Percentiles rank a stretch among this genome's conserved stretches.
Conservation (phyloP, 2,329 filamentous ascomycete genomes). For the Alternaria gansuensis region DNA sequence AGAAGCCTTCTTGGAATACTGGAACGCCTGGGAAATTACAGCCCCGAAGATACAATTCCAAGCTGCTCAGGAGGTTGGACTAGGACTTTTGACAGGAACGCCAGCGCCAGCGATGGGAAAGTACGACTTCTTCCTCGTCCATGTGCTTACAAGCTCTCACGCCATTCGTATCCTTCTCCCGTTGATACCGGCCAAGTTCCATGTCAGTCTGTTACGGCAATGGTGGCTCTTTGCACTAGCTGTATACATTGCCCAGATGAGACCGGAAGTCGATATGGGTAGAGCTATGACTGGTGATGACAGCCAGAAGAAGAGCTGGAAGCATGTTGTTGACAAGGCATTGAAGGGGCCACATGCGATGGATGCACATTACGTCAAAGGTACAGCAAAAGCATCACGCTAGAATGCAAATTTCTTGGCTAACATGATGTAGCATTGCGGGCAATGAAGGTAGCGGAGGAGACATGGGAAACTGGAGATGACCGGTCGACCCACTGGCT, state of each 20-base stretch:
- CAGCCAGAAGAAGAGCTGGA: slow-evolving; percentile 75
- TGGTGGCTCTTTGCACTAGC: slow-evolving; percentile 89
- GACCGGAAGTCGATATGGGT: slow-evolving; percentile 75
- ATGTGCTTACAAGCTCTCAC: slow-evolving; percentile 80
- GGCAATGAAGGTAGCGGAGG: slow-evolving; percentile 76
- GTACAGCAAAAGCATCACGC: slow-evolving; percentile 52
- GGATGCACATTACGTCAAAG: slow-evolving; percentile 88
- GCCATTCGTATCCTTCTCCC: slow-evolving; percentile 88
- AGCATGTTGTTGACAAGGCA: slow-evolving; percentile 75
- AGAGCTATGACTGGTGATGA: slow-evolving; percentile 66
- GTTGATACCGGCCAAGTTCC: slow-evolving; percentile 74
- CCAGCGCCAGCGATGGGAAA: slow-evolving; percentile 52
- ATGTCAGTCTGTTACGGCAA: slow-evolving; percentile 77
- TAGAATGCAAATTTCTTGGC: slow-evolving; percentile 1
- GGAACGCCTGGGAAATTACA: slow-evolving; percentile 80
- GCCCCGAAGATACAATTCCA: slow-evolving; percentile 78
- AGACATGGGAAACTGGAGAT: slow-evolving; percentile 68
- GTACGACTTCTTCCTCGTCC: slow-evolving; percentile 85
- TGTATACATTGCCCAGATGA: slow-evolving; percentile 77
- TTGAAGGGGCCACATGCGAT: slow-evolving; percentile 71
- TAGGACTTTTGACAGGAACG: slow-evolving; percentile 67
- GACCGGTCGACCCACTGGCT: slow-evolving; percentile 73
- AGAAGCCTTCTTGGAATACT: slow-evolving; percentile 79
- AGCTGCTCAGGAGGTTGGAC: slow-evolving; percentile 68
- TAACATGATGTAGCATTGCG: slow-evolving; percentile 65